Evolutionary conservation across 2,329 filamentous ascomycete species (phyloP), one percentile per base, ranked within the genome.

Genomic region (Fusarium buxicola): DNA sequence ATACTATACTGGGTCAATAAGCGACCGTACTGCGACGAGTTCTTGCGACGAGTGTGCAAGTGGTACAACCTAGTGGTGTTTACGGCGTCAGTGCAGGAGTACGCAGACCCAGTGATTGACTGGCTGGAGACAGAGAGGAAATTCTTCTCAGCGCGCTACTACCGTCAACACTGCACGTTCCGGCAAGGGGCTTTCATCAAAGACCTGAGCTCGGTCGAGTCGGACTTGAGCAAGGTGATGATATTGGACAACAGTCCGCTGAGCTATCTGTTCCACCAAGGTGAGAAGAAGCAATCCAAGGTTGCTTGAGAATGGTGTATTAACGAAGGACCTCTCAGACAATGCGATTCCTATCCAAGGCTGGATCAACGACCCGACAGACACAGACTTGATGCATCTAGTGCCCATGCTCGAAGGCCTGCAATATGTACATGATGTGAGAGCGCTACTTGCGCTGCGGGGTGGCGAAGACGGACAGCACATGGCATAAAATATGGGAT

Each of bases 1-100:
- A 98, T 99, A 67, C 80, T 99, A 60, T 99, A 99, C 81, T 99
- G 97, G 81, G 95, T 99, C 47, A 95, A 99, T 80, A 98, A 99
- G 79, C 89, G 95, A 63, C 95, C 95, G 31, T 90, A 95, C 74
- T 99, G 95, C 76, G 95, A 99, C 76, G 94, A 98, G 69, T 99
- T 99, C 73, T 78, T 99, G 72, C 90, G 94, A 72, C 74, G 95
- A 82, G 88, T 97, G 41, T 93, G 89, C 82, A 97, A 97, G 80
- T 99, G 95, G 95, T 99, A 96, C 80, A 98, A 97, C 74, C 82
- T 99, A 13, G 92, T 99, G 47, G 84, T 98, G 41, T 99, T 99
- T 76, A 99, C 95, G 9, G 95, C 95, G 3, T 97, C 93, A 16
- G 95, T 99, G 32, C 95, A 99, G 76, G 95, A 99, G 76, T 99